Conservation (phyloP, 495 filamentous ascomycete genomes). For the Ramalina intermedia region DNA sequence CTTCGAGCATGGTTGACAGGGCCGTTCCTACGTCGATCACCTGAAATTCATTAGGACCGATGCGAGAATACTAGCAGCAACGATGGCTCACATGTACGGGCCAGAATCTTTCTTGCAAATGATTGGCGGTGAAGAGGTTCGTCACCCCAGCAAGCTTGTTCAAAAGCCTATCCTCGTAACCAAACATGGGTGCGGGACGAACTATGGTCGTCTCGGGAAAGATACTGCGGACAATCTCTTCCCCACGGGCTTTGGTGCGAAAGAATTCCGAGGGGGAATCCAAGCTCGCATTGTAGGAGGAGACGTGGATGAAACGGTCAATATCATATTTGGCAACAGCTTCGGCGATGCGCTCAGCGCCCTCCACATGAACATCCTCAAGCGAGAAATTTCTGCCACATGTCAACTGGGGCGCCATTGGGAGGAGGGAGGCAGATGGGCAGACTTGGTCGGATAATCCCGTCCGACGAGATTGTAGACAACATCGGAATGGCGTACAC, state of each 20-base stretch:
- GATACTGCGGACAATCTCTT: slow-evolving; percentile 72
- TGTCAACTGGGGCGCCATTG: slow-evolving; percentile 15
- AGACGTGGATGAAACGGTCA: slow-evolving; percentile 93
- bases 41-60: slow-evolving; percentile 26
- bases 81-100: slow-evolving; percentile 71
- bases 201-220: slow-evolving; percentile 98
- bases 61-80: neutral
- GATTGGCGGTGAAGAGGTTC: slow-evolving; percentile 79
- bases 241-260: slow-evolving; percentile 71
- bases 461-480: slow-evolving; percentile 94
- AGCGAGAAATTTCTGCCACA: slow-evolving; percentile 71
- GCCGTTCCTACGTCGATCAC: slow-evolving; percentile 78
- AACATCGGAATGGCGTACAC: slow-evolving; percentile 88
- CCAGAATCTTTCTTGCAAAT: slow-evolving; percentile 81
- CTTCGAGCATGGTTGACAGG: slow-evolving; percentile 74
- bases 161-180: slow-evolving; percentile 85
- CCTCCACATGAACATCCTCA: slow-evolving; percentile 87
- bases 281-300: slow-evolving; percentile 77
- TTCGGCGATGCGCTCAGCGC: slow-evolving; percentile 85
- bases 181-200: slow-evolving; percentile 83
- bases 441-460: slow-evolving; percentile 90
- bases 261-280: slow-evolving; percentile 77
- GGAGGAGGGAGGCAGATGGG: slow-evolving; percentile 1
- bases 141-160: slow-evolving; percentile 63
- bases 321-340: slow-evolving; percentile 97